These are phyloP conservation scores for Chaetomidium leptoderma DNA, from an alignment of 495 filamentous ascomycete species.

Conservation along the genomic window DNA sequence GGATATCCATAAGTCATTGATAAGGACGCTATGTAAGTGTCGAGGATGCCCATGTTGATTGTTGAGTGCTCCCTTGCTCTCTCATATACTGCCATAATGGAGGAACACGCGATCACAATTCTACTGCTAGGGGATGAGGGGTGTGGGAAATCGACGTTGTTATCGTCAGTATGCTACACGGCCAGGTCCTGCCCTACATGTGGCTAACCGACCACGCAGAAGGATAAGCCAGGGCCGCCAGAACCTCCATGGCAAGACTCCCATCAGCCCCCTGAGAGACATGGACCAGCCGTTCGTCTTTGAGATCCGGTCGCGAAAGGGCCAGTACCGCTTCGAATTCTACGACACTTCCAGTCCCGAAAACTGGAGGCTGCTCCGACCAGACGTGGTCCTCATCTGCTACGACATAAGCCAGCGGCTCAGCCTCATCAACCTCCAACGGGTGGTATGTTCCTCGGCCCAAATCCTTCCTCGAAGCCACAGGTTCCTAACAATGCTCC, in stretches of 20 bases:
- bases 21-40: background rate
- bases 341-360: constrained; percentile 74
- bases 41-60: background rate
- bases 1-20: constrained; percentile 14
- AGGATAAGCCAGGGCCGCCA: constrained; percentile 46
- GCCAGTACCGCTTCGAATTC: constrained; percentile 68
- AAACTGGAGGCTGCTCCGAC: constrained; percentile 67
- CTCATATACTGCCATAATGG: constrained; percentile 29
- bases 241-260: constrained; percentile 31
- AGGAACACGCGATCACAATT: constrained; percentile 55
- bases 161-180: constrained; percentile 62
- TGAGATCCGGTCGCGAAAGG: constrained; percentile 57
- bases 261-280: constrained; percentile 62
- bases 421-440: constrained; percentile 59
- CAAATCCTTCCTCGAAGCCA: constrained; percentile 4
- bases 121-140: constrained; percentile 74
- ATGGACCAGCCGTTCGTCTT: constrained; percentile 80
- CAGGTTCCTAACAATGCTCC: constrained; percentile 17
- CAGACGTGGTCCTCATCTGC: constrained; percentile 72
- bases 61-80: background rate
- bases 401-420: constrained; percentile 70
- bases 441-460: constrained; percentile 42
- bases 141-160: constrained; percentile 82
- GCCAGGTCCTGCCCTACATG: no score
- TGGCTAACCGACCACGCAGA: constrained; percentile 32